Conservation (phyloP, 441 rosid species). For the Syzygium syzygioides region DNA sequence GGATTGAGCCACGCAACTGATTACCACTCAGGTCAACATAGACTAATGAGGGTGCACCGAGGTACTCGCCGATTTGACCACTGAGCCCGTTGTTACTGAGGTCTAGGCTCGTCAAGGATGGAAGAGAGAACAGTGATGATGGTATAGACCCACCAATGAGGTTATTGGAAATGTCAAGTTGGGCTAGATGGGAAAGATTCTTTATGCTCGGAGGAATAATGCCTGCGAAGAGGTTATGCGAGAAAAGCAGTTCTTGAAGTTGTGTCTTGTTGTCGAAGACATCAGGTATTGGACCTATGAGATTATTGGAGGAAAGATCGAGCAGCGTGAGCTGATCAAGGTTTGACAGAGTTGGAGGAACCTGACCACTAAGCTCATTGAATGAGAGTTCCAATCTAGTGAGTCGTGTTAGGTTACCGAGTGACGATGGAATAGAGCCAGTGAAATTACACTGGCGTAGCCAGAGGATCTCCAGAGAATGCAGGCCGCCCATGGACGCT, state of each 20-base stretch:
- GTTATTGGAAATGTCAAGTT: not conserved
- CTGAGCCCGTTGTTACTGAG: not conserved
- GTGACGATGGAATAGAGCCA: not conserved
- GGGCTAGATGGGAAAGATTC: not conserved
- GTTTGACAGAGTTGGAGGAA: not conserved
- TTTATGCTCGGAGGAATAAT: not conserved
- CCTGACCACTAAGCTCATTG: not conserved
- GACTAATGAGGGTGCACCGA: not conserved
- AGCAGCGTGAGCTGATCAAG: not conserved
- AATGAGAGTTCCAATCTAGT: accelerated
- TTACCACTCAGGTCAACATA: not conserved
- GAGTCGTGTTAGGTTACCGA: not conserved
- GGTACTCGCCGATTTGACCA: not conserved
- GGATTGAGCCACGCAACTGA: not conserved
- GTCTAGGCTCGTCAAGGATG: not conserved
- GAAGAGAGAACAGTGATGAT: not conserved
- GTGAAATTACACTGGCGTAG: accelerated
- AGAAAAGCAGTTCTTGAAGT: accelerated
- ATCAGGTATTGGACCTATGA: not conserved
- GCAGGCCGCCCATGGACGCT: not conserved
- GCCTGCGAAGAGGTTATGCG: accelerated
- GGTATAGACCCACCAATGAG: not conserved
- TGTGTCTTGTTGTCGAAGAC: not conserved
- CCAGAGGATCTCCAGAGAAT: not conserved
- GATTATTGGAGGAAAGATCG: not conserved